Evolutionary conservation across 2,329 filamentous ascomycete genomes (phyloP), one percentile per base, ranked within the genome.

Genomic region (Alternaria sp.): DNA sequence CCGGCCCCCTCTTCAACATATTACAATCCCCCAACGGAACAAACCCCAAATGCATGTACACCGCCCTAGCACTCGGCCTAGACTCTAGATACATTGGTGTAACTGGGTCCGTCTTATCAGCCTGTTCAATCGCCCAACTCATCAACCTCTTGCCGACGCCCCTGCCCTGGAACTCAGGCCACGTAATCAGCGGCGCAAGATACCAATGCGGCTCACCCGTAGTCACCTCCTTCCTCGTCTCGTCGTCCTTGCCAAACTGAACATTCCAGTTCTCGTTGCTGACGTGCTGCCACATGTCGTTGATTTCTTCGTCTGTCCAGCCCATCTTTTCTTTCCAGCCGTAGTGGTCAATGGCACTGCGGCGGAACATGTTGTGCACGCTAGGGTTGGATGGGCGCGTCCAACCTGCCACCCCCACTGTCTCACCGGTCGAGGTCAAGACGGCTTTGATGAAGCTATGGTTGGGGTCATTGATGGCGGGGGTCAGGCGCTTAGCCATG

Each of bases 31-130:
- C 70, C 14, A 52, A 37, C 13, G 61, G 61, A 44, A 68, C 68
- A 65, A 76, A 77, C 7, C 74, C 73, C 7, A 53, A 39, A 52
- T 71, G 67, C 65, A 71, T 59, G 56, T 76, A 77, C n/a, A 76
- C 66, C 1, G 57, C 60, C 42, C 66, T 65, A 8, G 67, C 72
- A 34, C 60, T 64, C 2, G 65, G 64, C 29, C 57, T 57, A 45
- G 58, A 65, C 68, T 76, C 72, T 31, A 77, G 13, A 68, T 70
- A 77, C 64, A 74, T 51, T 0, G 70, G 65, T 49, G 65, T 72
- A n/a, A 52, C 13, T 24, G 72, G 69, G 0, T 42, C 57, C 21
- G 51, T 56, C 0, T n/a, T 50, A 69, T 77, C 74, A 14, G 74
- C 73, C 66, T 68, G 59, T n/a, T 66, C 40, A 48, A 74, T 69